Percentiles rank a stretch among this genome's conserved stretches.
phyloP scores from a whole-genome alignment of 176 grass and related monocot species.

The Dendrocalamus sinicus region DNA sequence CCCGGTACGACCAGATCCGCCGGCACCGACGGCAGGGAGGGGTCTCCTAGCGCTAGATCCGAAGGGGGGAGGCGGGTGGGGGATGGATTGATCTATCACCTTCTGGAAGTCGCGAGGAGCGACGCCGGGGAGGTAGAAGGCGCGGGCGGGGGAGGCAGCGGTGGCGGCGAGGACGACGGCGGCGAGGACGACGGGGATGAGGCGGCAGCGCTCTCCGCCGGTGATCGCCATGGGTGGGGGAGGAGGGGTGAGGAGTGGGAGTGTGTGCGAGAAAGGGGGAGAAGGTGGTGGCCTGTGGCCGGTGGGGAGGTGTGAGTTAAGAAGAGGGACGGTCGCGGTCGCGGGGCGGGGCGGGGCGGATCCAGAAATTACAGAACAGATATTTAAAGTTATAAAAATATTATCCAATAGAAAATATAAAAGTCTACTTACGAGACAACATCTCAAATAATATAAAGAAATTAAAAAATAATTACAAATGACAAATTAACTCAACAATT shows the following conservation, averaged over 20 bases:
- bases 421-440: too few species aligned
- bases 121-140: slow-evolving; percentile 87
- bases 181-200: background rate
- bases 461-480: too few species aligned
- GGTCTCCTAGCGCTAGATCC: slow-evolving; percentile 33
- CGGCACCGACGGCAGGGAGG: background rate
- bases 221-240: slow-evolving; percentile 47
- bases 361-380: too few species aligned
- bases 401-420: too few species aligned
- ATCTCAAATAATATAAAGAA: too few species aligned
- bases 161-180: slow-evolving; percentile 12
- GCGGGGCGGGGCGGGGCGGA: too few species aligned
- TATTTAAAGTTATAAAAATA: too few species aligned
- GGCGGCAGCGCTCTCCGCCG: slow-evolving; percentile 13
- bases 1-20: slow-evolving; percentile 35
- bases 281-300: background rate
- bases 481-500: too few species aligned
- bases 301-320: slow-evolving; percentile 4
- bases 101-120: slow-evolving; percentile 76
- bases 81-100: slow-evolving; percentile 38
- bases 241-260: background rate
- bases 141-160: slow-evolving; percentile 32
- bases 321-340: background rate
- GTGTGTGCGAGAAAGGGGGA: background rate
- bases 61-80: background rate